Conservation (phyloP, 768 basidiomycete genomes). For the Butyriboletus loyo region DNA sequence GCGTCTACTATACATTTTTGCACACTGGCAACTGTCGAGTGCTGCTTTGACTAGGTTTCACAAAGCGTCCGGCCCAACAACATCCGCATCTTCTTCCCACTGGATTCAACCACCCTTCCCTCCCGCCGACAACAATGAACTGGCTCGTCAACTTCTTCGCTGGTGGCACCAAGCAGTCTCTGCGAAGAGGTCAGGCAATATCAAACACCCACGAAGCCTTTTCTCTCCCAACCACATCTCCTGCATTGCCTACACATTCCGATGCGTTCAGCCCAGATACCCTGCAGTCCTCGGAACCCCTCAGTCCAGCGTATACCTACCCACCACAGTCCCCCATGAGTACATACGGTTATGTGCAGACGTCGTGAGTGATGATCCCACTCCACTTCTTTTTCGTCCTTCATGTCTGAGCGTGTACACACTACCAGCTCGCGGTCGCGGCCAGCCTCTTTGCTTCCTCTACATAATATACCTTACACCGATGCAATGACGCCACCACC, state of each 20-base stretch:
- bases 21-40: not conserved
- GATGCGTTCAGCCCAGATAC: slow-evolving; percentile 60
- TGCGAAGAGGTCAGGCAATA: slow-evolving; percentile 63
- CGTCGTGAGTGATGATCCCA: slow-evolving; percentile 41
- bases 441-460: slow-evolving; percentile 60
- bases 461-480: slow-evolving; percentile 54
- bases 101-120: slow-evolving; percentile 2
- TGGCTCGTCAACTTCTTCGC: slow-evolving; percentile 72
- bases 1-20: not conserved
- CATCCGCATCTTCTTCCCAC: not conserved
- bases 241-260: slow-evolving; percentile 48
- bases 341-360: slow-evolving; percentile 59
- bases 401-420: slow-evolving; percentile 2
- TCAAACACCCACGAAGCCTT: slow-evolving; percentile 86
- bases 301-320: slow-evolving; percentile 65
- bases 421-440: slow-evolving; percentile 41
- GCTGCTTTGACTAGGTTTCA: slow-evolving; percentile 11
- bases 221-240: slow-evolving; percentile 75
- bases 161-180: slow-evolving; percentile 43
- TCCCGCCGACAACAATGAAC: slow-evolving; percentile 48
- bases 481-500: slow-evolving; percentile 36
- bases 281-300: slow-evolving; percentile 47
- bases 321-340: slow-evolving; percentile 59
- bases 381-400: slow-evolving; percentile 7
- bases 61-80: slow-evolving; percentile 4